Evolutionary conservation across 345 rosid species (phyloP), one percentile per base, ranked within the genome.

Genomic region (Lumnitzera racemosa): DNA sequence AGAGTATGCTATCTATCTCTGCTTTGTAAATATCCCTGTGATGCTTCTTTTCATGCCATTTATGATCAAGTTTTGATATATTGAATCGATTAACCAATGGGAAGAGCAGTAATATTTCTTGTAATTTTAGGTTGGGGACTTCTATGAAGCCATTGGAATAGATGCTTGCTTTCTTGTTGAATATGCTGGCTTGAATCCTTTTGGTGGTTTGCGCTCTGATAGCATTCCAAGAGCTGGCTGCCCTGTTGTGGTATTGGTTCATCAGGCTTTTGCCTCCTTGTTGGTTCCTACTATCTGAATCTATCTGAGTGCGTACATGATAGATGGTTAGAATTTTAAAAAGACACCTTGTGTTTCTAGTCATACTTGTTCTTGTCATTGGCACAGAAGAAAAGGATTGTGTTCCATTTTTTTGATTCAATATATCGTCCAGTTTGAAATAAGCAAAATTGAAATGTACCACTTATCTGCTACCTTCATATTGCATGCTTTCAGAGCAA

Each of bases 81-180:
- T 17, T 54, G 12, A 54, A 54, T 24, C 11, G 13, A 55, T 23
- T n/a, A 29, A 2, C 25, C 68, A 47, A 68, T 57, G 29, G 47
- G 25, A 56, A 53, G 50, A 46, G 47, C 31, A 57, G 14, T 62
- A 58, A 36, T 36, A 46, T 63, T 74, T 58, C 13, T 1, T 36
- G 43, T 31, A 11, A 25, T 24, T 66, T 43, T 82, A 92, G 97
- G 98, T 92, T 29, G 98, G 98, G 47, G 98, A 92, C 12, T 89
- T 92, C 71, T 92, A 89, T 72, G 98, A 92, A 72, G 85, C 98
- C 60, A 74, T 92, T 54, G 98, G 98, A 61, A 84, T 92, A 63
- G 98, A 92, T 84, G 97, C 97, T 43, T 92, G 98, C 69, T 69
- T 92, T 68, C 91, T 92, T 29, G 98, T 92, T 61, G 98, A 92